Evolutionary conservation across 768 basidiomycete genomes (phyloP).

Genomic region (Rossbeevera mucosa): DNA sequence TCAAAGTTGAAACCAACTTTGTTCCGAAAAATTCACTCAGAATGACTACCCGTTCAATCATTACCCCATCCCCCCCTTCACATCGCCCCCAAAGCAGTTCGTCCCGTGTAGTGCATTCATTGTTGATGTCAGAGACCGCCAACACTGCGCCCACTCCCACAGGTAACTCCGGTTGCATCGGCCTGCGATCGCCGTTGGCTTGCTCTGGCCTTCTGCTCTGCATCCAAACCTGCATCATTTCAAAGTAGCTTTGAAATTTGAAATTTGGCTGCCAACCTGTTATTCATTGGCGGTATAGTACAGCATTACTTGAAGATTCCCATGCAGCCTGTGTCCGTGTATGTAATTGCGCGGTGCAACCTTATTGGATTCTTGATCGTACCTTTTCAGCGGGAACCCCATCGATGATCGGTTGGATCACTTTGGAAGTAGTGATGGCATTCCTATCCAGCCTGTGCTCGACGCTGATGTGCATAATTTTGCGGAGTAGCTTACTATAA

Average conservation of each 20-base stretch:
- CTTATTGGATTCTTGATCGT: neutral
- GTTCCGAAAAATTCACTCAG: neutral
- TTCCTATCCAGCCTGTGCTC: neutral
- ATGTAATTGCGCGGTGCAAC: too few relatives aligned
- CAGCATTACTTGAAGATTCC: neutral
- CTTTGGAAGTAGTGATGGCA: neutral
- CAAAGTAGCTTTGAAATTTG: neutral
- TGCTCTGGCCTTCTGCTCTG: neutral
- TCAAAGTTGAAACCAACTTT: too few relatives aligned
- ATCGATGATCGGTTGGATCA: too few relatives aligned
- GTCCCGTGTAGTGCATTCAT: neutral
- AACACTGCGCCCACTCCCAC: neutral
- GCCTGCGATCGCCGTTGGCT: neutral
- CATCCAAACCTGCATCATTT: neutral
- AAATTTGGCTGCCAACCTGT: neutral
- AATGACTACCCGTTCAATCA: neutral
- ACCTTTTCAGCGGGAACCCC: neutral
- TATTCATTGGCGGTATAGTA: too few relatives aligned
- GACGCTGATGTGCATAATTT: neutral
- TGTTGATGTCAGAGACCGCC: neutral
- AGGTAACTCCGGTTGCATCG: neutral
- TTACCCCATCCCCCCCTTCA: neutral
- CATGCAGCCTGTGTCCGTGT: neutral
- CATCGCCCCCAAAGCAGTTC: neutral
- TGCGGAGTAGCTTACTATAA: neutral